Conservation (phyloP, 2,329 filamentous ascomycete species). For the Furcasterigmium sp. region DNA sequence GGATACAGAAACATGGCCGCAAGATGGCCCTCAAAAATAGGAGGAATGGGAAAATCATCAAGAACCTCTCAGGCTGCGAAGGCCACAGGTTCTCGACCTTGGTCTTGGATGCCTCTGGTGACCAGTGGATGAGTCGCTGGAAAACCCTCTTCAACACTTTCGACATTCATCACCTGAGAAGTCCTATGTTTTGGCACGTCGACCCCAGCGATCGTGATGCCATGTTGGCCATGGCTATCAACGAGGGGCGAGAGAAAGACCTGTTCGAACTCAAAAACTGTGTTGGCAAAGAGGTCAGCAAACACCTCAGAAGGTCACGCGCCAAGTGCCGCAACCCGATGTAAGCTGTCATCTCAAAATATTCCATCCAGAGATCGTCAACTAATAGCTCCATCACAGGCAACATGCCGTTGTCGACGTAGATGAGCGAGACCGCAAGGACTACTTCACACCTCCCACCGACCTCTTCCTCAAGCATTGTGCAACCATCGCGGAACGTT, state of each 20-base stretch:
- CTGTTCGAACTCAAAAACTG: constrained; percentile 67
- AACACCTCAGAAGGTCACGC: constrained; percentile 59
- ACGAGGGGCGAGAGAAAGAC: constrained; percentile 54
- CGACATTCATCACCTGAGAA: constrained; percentile 66
- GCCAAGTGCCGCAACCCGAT: constrained; percentile 11
- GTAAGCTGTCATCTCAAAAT: constrained; percentile 14
- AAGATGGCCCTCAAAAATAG: constrained; percentile 53
- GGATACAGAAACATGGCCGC: constrained; percentile 62
- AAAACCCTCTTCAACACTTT: constrained; percentile 62
- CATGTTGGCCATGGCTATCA: constrained; percentile 63
- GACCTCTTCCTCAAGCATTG: constrained; percentile 60
- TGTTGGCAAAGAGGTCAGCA: constrained; percentile 75
- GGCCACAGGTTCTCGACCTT: constrained; percentile 28
- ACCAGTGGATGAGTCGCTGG: constrained; percentile 67
- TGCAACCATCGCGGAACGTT: constrained; percentile 48
- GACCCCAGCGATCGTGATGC: constrained; percentile 73
- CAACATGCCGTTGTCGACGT: constrained; percentile 45
- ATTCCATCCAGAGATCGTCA: too few species aligned
- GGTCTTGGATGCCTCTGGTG: constrained; percentile 61
- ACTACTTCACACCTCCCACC: constrained; percentile 63
- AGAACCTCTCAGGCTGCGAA: constrained; percentile 7
- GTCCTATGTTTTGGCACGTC: constrained; percentile 79
- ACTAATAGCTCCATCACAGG: constrained; percentile 17
- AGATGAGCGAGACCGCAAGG: constrained; percentile 62
- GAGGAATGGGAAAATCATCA: constrained; percentile 29